A percentile compares a stretch with the other conserved stretches of the same genome.
Conservation (phyloP, 2,329 filamentous ascomycete genomes). For the Aspergillus fumigatiaffinis region DNA sequence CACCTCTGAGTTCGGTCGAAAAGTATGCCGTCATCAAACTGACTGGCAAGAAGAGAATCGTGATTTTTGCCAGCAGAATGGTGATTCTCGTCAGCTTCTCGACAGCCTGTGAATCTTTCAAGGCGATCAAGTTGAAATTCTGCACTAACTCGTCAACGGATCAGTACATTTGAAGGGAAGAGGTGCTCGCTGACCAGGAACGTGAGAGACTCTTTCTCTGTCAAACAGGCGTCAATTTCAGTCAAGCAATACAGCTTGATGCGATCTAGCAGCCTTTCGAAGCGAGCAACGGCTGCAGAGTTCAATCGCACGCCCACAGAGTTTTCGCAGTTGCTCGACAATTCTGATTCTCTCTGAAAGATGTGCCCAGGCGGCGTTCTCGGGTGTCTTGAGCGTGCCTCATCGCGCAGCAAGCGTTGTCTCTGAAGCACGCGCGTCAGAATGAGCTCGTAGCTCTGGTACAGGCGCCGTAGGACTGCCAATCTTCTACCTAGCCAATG, state of each 20-base stretch:
- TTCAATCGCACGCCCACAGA: conserved; percentile 41
- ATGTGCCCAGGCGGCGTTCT: conserved; percentile 18
- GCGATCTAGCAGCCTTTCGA: conserved; percentile 57
- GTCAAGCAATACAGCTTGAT: conserved; percentile 60
- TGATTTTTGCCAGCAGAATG: conserved; percentile 68
- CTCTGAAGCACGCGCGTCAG: conserved; percentile 58
- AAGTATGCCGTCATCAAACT: conserved; percentile 73
- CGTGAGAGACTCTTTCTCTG: conserved; percentile 67
- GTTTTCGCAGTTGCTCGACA: conserved; percentile 16
- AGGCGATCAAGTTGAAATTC: conserved; percentile 75
- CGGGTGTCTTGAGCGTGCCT: conserved; percentile 23
- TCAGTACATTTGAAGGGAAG: not conserved
- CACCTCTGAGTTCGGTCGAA: conserved; percentile 59
- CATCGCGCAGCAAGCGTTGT: conserved; percentile 39
- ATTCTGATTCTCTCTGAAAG: conserved; percentile 21
- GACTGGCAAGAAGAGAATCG: conserved; percentile 71
- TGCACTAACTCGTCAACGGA: conserved; percentile 28
- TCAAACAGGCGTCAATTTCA: conserved; percentile 61
- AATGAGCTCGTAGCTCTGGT: conserved; percentile 59
- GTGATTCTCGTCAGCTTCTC: conserved; percentile 69
- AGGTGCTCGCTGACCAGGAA: conserved; percentile 52
- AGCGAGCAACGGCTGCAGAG: conserved; percentile 53
- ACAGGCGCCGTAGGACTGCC: conserved; percentile 58
- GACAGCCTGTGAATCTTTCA: conserved; percentile 69
- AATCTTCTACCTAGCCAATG: conserved; percentile 60